Base-by-base conservation (phyloP, 176 grass and related monocot species). In the Zoysia japonica region DNA sequence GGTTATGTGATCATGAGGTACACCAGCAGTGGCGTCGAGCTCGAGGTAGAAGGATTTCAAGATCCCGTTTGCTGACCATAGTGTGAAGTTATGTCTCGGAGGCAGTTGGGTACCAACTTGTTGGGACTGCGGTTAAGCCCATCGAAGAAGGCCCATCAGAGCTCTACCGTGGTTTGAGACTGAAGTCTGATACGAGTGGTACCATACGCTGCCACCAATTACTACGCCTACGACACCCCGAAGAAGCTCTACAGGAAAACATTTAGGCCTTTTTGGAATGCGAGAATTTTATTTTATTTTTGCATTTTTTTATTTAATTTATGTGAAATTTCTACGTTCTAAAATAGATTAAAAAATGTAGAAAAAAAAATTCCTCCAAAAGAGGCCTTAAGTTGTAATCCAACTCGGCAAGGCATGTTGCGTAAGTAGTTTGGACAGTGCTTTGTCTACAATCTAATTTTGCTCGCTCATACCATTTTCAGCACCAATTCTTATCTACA, bases 181-280 rank as follows among this genome's bases (percentile, higher is more conserved):
- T 92, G n/a, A 1, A 95, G 92, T 48, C 82, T 95, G 65, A 99
- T 99, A 35, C 92, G 96, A 12, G 96, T 99, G 16, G 83, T 99
- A 63, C 96, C 96, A 65, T 99, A 99, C 12, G 96, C 96, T 0
- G 92, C 96, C 0, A 93, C 92, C 28, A 99, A 95, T 56, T 99
- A 93, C 64, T 99, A 89, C 38, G 92, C 92, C 1, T 99, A 99
- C 14, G 92, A 99, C 76, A 89, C 96, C 56, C 90, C 93, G 8
- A 99, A 86, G 81, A 95, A 93, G 68, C 86, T 99, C 38, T 99
- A 99, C 76, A 92, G 82, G 85, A 93, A 99, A 82, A 91, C 92
- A 9, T 93, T 89, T 76, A 93, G 93, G 71, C 77, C 28, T 28
- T 0, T 28, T 28, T 28, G 28, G 28, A 28, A 28, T 28, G 28